phyloP scores from a whole-genome alignment of 78 protist genomes.

The Polysphondylium violaceum region DNA sequence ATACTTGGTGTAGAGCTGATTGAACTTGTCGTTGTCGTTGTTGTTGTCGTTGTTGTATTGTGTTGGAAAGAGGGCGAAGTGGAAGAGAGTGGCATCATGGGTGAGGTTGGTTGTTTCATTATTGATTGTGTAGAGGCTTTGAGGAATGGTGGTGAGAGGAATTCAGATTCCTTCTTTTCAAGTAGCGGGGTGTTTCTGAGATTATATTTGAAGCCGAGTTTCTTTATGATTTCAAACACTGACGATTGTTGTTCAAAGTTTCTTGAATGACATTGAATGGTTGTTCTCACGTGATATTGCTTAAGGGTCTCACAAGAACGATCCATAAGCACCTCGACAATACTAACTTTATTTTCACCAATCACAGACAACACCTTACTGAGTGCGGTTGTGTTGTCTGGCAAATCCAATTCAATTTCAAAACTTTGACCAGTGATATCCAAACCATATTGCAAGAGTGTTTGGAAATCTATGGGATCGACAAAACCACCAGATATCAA shows the following conservation, averaged over 20 bases:
- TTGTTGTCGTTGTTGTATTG: neutral
- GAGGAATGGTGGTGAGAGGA: constrained; percentile 44
- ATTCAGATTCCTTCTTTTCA: neutral
- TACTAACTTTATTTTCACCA: constrained; percentile 54
- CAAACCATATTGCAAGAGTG: constrained; percentile 67
- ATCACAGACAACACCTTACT: constrained; percentile 52
- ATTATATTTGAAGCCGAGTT: constrained; percentile 43
- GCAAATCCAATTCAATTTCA: constrained; percentile 71
- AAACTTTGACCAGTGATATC: constrained; percentile 77
- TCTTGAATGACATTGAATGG: constrained; percentile 70
- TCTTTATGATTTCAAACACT: constrained; percentile 17
- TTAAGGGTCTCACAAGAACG: constrained; percentile 62
- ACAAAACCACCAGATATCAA: constrained; percentile 69
- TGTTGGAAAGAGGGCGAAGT: neutral
- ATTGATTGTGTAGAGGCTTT: neutral
- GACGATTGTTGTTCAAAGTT: constrained; percentile 62
- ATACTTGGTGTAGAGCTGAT: neutral
- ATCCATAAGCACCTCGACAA: constrained; percentile 77
- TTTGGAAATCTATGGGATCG: constrained; percentile 81
- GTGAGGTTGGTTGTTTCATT: neutral
- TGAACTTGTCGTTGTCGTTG: too few species aligned
- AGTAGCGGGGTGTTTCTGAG: neutral
- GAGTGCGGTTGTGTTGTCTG: constrained; percentile 61
- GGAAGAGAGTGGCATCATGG: neutral
- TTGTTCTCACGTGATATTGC: constrained; percentile 50